Conservation (phyloP, 352 stramenopile species). For the Pythium diclinum region DNA sequence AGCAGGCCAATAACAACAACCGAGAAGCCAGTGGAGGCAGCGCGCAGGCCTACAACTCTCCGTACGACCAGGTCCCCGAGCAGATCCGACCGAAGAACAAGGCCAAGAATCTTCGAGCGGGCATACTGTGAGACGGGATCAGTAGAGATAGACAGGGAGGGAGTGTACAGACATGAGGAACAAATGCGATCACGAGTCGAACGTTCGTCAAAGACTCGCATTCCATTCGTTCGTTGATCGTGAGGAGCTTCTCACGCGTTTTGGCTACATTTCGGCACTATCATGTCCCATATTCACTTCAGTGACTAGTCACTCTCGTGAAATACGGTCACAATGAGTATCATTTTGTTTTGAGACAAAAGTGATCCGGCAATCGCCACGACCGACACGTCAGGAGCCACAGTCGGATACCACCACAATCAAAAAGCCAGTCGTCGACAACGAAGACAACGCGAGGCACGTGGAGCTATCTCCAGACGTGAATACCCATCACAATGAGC, state of each 20-base stretch:
- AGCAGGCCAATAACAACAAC: slow-evolving; percentile 25
- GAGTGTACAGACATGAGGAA: neutral
- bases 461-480: neutral
- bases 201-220: too few species aligned
- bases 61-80: slow-evolving; percentile 57
- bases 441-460: neutral
- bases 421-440: neutral
- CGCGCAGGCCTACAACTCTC: slow-evolving; percentile 53
- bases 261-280: slow-evolving; percentile 2
- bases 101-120: slow-evolving; percentile 21
- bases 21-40: slow-evolving; percentile 5
- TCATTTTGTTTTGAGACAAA: neutral
- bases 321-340: neutral
- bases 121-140: slow-evolving; percentile 7
- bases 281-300: neutral
- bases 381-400: slow-evolving; percentile 1
- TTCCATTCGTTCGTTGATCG: too few species aligned
- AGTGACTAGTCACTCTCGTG: slow-evolving; percentile 19
- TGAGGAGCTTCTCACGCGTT: neutral
- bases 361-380: neutral
- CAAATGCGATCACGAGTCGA: neutral
- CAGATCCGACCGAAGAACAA: slow-evolving; percentile 47
- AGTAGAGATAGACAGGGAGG: neutral
- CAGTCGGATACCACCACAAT: neutral
- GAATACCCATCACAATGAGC: neutral